phyloP scores from a whole-genome alignment of 1,284 basidiomycete species.

The Pascua sp. region DNA sequence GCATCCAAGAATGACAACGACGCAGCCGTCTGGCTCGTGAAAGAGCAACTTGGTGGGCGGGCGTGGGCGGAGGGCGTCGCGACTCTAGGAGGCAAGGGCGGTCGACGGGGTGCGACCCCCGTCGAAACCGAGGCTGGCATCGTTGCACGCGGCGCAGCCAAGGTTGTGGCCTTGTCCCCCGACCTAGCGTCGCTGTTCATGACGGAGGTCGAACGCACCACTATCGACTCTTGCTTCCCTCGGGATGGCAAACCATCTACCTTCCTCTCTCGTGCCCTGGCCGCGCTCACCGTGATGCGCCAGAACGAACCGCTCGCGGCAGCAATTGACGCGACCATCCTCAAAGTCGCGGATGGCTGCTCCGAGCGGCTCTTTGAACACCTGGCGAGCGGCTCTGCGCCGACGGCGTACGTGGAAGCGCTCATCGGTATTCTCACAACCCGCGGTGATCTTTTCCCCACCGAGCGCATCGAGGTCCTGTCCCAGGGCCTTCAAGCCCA shows the following conservation, averaged over 20 bases:
- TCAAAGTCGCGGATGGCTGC: slow-evolving; percentile 18
- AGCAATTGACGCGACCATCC: slow-evolving; percentile 12
- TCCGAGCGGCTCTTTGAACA: slow-evolving; percentile 15
- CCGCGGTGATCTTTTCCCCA: slow-evolving; percentile 15
- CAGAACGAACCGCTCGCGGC: neutral
- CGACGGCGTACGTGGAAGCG: slow-evolving; percentile 4
- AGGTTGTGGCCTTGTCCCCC: slow-evolving; percentile 30
- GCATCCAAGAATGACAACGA: slow-evolving; percentile 18
- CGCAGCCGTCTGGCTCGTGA: slow-evolving; percentile 31
- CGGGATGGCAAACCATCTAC: neutral
- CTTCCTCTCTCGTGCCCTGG: slow-evolving; percentile 18
- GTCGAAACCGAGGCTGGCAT: slow-evolving; percentile 34
- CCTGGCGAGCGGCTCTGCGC: neutral
- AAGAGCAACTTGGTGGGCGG: slow-evolving; percentile 30
- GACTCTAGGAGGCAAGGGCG: slow-evolving; percentile 35
- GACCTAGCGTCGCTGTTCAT: slow-evolving; percentile 77
- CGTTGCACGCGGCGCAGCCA: slow-evolving; percentile 25
- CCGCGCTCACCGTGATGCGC: slow-evolving; percentile 11
- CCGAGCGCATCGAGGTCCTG: slow-evolving; percentile 14
- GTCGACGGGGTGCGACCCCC: slow-evolving; percentile 15
- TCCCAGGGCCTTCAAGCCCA: slow-evolving; percentile 20
- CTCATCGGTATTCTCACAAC: slow-evolving; percentile 19
- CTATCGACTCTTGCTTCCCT: slow-evolving; percentile 52
- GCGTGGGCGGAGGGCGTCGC: slow-evolving; percentile 43
- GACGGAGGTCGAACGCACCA: slow-evolving; percentile 59